These are phyloP conservation scores for Moricandia moricandioides DNA, from an alignment of 345 rosid genomes.

Conservation along the genomic window DNA sequence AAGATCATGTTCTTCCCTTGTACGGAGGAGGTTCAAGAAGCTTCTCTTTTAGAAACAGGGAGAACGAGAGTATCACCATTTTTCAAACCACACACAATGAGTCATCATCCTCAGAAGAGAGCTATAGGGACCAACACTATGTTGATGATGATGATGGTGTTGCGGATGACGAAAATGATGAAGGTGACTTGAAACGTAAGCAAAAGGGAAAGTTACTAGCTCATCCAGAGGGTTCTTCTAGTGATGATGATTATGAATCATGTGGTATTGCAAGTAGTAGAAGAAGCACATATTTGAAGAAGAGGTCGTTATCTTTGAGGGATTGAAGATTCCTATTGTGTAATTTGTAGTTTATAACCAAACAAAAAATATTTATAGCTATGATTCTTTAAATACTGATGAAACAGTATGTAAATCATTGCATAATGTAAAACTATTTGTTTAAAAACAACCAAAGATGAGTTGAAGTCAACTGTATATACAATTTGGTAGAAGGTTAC, in stretches of 20 bases:
- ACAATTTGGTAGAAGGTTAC: constrained; percentile 14
- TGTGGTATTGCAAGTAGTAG: constrained; percentile 19
- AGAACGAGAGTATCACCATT: constrained; percentile 45
- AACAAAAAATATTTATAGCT: background rate
- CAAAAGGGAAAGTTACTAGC: constrained; percentile 20
- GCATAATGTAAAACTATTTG: background rate
- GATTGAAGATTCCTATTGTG: background rate
- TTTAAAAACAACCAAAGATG: background rate
- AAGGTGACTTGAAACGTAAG: constrained; percentile 7
- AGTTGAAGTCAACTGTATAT: constrained; percentile 4
- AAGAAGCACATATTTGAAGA: constrained; percentile 20
- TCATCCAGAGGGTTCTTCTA: constrained; percentile 17
- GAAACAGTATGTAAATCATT: background rate
- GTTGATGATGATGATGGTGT: constrained; percentile 10
- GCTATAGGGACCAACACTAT: constrained; percentile 8
- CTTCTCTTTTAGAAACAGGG: constrained; percentile 47
- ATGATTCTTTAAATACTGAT: background rate
- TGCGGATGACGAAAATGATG: constrained; percentile 29
- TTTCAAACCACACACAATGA: constrained; percentile 48
- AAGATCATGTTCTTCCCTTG: constrained; percentile 49
- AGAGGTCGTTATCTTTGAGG: constrained; percentile 24
- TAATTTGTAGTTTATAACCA: background rate
- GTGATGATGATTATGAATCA: constrained; percentile 18
- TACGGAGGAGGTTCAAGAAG: constrained; percentile 49
- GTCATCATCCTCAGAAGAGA: constrained; percentile 41